Percentiles rank a stretch among this genome's conserved stretches.
Conservation (phyloP, 2,329 filamentous ascomycete species). For the Lachnellula arida region DNA sequence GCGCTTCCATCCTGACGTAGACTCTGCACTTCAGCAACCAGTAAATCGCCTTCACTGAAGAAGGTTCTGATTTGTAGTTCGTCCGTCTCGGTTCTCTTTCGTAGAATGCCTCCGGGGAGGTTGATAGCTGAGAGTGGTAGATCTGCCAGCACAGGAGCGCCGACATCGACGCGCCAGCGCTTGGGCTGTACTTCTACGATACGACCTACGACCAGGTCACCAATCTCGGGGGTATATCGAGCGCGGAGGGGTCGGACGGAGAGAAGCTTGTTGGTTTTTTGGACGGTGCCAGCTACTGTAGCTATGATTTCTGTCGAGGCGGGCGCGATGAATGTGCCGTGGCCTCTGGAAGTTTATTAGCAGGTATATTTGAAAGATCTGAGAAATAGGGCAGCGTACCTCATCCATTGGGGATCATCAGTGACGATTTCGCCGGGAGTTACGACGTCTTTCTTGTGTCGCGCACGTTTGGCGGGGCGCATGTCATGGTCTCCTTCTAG, state of each 20-base stretch:
- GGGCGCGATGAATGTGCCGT: conserved; percentile 77
- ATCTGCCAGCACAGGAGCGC: conserved; percentile 77
- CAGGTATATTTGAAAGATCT: neutral
- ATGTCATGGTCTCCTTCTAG: conserved; percentile 37
- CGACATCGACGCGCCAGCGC: conserved; percentile 93
- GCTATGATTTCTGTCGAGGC: conserved; percentile 69
- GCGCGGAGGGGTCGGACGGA: conserved; percentile 86
- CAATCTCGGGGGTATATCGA: conserved; percentile 92
- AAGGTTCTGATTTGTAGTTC: conserved; percentile 97
- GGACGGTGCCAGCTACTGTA: conserved; percentile 84
- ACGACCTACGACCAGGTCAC: conserved; percentile 88
- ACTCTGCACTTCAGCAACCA: conserved; percentile 92
- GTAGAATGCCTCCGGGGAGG: conserved; percentile 84
- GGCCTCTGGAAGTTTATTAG: conserved; percentile 56
- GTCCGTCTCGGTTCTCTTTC: conserved; percentile 89
- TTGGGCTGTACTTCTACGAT: conserved; percentile 92
- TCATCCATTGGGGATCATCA: conserved; percentile 95
- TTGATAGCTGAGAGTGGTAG: conserved; percentile 90
- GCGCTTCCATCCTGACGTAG: conserved; percentile 83
- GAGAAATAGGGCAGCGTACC: conserved; percentile 39
- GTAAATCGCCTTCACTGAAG: conserved; percentile 88
- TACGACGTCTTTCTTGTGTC: conserved; percentile 54
- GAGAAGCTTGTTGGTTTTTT: conserved; percentile 94
- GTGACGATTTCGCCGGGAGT: conserved; percentile 89
- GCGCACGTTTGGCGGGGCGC: conserved; percentile 38